Conservation (phyloP, 352 stramenopile species). For the Globisporangium lucens region DNA sequence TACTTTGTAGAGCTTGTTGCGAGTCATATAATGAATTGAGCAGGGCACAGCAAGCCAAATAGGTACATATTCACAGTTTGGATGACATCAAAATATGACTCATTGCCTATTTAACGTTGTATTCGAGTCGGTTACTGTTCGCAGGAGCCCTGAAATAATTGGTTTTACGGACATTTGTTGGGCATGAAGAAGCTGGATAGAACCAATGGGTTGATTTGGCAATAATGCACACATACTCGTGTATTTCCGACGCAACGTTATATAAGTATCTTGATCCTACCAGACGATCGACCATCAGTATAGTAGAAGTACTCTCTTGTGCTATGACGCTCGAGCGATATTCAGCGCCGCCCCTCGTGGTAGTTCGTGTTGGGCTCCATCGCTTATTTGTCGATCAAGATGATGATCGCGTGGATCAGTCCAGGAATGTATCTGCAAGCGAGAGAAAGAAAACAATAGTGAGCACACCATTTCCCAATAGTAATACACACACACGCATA, state of each 20-base stretch:
- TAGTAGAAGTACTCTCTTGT: too few species aligned
- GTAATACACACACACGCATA: not conserved
- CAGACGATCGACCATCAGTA: not conserved
- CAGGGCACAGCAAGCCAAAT: too few species aligned
- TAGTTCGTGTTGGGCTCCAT: not conserved
- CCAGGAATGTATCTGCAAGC: slow-evolving; percentile 52
- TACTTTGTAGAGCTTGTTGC: too few species aligned
- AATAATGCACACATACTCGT: not conserved
- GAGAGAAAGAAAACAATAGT: not conserved
- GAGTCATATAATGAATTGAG: too few species aligned
- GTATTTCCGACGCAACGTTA: not conserved
- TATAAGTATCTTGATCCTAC: not conserved
- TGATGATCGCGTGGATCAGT: slow-evolving; percentile 74
- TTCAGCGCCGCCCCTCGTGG: not conserved
- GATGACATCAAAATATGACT: too few species aligned
- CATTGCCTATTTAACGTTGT: too few species aligned
- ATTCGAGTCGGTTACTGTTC: not conserved
- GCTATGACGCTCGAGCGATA: not conserved
- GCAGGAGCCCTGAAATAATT: not conserved
- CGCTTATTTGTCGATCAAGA: slow-evolving; percentile 57
- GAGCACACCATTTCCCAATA: not conserved
- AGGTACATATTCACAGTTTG: too few species aligned
- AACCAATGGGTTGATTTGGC: too few species aligned
- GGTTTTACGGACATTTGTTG: not conserved
- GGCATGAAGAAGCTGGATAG: not conserved